Evolutionary conservation across 1,139 yeast genomes (phyloP).

Genomic region (Geotrichum candidum): DNA sequence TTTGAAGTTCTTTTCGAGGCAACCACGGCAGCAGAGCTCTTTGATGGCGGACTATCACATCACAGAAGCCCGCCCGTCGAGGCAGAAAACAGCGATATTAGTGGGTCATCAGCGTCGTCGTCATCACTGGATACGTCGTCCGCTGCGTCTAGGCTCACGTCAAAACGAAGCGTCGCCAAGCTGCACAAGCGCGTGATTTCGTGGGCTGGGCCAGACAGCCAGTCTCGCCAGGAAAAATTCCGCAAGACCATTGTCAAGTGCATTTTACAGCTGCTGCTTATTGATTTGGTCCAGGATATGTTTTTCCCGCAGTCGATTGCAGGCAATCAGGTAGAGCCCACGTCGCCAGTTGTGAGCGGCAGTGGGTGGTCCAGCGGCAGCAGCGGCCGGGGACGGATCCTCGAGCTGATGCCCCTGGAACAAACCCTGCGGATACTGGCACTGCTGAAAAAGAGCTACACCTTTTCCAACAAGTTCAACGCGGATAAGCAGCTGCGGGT

Average conservation of each 20-base stretch:
- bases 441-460: constrained; percentile 62
- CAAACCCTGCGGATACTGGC: constrained; percentile 55
- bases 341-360: background rate
- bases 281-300: constrained; percentile 78
- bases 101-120: constrained; percentile 17
- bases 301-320: constrained; percentile 51
- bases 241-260: constrained; percentile 86
- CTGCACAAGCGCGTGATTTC: constrained; percentile 10
- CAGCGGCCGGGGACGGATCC: constrained; percentile 40
- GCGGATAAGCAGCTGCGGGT: constrained; percentile 82
- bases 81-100: constrained; percentile 24
- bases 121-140: constrained; percentile 16
- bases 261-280: constrained; percentile 81
- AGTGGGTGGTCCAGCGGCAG: constrained; percentile 1
- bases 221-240: constrained; percentile 38
- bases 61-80: constrained; percentile 26
- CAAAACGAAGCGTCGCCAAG: constrained; percentile 3
- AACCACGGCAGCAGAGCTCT: constrained; percentile 83
- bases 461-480: constrained; percentile 80
- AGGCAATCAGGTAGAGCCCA: background rate
- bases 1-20: constrained; percentile 64
- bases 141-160: constrained; percentile 8
- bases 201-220: constrained; percentile 9
- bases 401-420: constrained; percentile 59
- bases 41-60: constrained; percentile 37